These are phyloP conservation scores for Glarea lozoyensis DNA, from an alignment of 495 filamentous ascomycete species.

Conservation along the genomic window DNA sequence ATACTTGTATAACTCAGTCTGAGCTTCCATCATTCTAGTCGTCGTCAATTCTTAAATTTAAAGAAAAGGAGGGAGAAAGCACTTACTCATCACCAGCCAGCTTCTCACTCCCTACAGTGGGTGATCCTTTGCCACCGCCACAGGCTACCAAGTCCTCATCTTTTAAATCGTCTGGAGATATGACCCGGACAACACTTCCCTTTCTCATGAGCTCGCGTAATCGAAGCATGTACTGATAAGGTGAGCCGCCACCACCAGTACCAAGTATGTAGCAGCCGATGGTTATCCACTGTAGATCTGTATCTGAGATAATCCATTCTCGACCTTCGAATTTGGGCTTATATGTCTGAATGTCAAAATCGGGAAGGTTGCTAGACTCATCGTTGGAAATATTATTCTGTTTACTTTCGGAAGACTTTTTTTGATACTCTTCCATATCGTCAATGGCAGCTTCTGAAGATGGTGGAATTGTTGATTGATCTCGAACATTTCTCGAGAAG, in stretches of 20 bases:
- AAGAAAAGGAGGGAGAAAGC: neutral
- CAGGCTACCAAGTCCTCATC: slow-evolving; percentile 36
- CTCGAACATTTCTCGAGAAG: slow-evolving; percentile 24
- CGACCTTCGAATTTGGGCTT: too few species aligned
- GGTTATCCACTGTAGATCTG: slow-evolving; percentile 47
- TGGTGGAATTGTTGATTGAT: slow-evolving; percentile 7
- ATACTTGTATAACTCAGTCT: slow-evolving; percentile 36
- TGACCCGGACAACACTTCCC: slow-evolving; percentile 36
- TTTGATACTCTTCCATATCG: slow-evolving; percentile 9
- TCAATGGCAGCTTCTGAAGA: slow-evolving; percentile 10
- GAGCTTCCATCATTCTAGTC: slow-evolving; percentile 34
- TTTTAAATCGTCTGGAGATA: slow-evolving; percentile 31
- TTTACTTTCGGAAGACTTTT: too few species aligned
- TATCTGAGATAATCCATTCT: slow-evolving; percentile 44
- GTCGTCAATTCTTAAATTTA: neutral
- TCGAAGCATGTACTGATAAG: slow-evolving; percentile 34
- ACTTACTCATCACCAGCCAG: slow-evolving; percentile 33
- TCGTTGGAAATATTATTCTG: too few species aligned
- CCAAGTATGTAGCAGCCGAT: slow-evolving; percentile 55
- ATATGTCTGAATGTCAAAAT: too few species aligned
- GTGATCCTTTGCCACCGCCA: slow-evolving; percentile 37
- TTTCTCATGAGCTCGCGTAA: slow-evolving; percentile 36
- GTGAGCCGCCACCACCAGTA: slow-evolving; percentile 48
- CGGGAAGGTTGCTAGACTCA: too few species aligned
- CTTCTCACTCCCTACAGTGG: slow-evolving; percentile 42